Percentiles rank a stretch among this genome's conserved stretches.
phyloP scores from a whole-genome alignment of 2,329 filamentous ascomycete species.

The Sporothrix luriei region DNA sequence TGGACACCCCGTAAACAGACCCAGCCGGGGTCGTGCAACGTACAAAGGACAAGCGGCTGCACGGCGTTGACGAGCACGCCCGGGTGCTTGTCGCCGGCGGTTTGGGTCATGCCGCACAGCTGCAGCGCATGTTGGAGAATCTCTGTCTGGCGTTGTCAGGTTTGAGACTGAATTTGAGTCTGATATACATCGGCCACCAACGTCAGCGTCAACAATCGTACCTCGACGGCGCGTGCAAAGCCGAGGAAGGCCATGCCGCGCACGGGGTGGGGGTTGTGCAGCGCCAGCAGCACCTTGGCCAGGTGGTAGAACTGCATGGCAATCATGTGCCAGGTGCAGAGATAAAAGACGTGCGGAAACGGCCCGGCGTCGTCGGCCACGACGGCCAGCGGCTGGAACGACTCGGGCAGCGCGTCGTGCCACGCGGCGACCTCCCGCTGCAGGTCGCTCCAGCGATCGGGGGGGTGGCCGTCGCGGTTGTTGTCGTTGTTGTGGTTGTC shows the following conservation, averaged over 20 bases:
- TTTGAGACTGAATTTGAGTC: too few species aligned
- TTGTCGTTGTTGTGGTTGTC: too few species aligned
- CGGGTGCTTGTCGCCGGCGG: slow-evolving; percentile 19
- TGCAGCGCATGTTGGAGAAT: slow-evolving; percentile 22
- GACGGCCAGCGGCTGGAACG: slow-evolving; percentile 19
- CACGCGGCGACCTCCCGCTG: slow-evolving; percentile 18
- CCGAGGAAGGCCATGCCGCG: slow-evolving; percentile 12
- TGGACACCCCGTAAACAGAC: neutral
- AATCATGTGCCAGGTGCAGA: slow-evolving; percentile 23
- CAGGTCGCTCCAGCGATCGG: slow-evolving; percentile 9
- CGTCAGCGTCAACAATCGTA: neutral
- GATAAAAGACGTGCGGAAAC: slow-evolving; percentile 13
- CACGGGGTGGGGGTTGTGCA: slow-evolving; percentile 16
- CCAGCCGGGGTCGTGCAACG: neutral
- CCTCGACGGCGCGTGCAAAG: slow-evolving; percentile 11
- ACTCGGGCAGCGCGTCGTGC: slow-evolving; percentile 18
- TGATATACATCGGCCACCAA: too few species aligned
- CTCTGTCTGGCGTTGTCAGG: slow-evolving; percentile 14
- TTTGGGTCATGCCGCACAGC: slow-evolving; percentile 20
- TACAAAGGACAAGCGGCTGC: slow-evolving; percentile 23
- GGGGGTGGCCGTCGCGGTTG: too few species aligned
- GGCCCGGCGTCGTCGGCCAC: slow-evolving; percentile 6
- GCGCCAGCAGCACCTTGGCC: slow-evolving; percentile 14
- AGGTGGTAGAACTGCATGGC: slow-evolving; percentile 23
- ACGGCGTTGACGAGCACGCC: slow-evolving; percentile 22